Evolutionary conservation across 2,329 filamentous ascomycete species (phyloP).

Genomic region (Didymella lethalis): DNA sequence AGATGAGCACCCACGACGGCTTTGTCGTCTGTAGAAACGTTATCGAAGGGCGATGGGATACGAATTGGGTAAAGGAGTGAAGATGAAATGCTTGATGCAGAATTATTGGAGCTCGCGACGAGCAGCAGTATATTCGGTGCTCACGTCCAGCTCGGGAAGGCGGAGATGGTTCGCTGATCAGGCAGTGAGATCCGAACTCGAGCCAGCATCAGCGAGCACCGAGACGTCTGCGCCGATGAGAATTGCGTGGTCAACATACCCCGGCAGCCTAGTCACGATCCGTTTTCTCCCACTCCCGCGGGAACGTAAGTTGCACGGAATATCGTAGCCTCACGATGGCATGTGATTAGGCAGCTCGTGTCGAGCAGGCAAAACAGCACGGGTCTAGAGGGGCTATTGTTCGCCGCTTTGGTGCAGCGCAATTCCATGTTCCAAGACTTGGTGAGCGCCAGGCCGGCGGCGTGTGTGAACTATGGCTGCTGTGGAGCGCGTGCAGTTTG

Average conservation of each 20-base stretch:
- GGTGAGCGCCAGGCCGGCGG: background rate
- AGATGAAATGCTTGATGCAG: too few relatives aligned
- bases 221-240: slow-evolving; percentile 5
- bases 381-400: background rate
- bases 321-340: background rate
- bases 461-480: background rate
- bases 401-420: background rate
- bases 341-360: slow-evolving; percentile 8
- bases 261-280: background rate
- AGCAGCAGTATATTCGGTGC: background rate
- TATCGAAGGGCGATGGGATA: background rate
- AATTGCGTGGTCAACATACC: background rate
- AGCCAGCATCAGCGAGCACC: slow-evolving; percentile 6
- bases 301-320: background rate
- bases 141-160: background rate
- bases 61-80: background rate
- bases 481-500: slow-evolving; percentile 3
- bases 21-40: too few relatives aligned
- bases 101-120: background rate
- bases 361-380: slow-evolving; percentile 3
- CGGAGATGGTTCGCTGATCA: slow-evolving; percentile 12
- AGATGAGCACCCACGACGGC: too few relatives aligned
- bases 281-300: background rate
- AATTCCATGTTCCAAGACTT: background rate
- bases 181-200: background rate